These are phyloP conservation scores for Linderina pennispora DNA, from an alignment of 192 early-diverging fungal species.

Conservation along the genomic window DNA sequence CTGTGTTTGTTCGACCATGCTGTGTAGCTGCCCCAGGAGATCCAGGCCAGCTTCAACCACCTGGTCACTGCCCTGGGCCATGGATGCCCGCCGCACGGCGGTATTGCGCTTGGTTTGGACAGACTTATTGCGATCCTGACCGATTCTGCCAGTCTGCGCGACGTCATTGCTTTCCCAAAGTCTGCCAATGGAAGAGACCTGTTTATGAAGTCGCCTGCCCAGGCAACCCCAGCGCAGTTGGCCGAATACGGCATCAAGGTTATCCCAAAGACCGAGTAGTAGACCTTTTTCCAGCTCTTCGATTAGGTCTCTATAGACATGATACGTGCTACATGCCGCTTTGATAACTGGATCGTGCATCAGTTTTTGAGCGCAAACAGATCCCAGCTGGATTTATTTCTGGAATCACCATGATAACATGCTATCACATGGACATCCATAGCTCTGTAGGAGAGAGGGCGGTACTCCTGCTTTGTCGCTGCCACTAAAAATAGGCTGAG, in stretches of 20 bases:
- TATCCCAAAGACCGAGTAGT: neutral
- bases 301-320: too few relatives aligned
- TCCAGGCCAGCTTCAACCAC: slow-evolving; percentile 68
- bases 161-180: slow-evolving; percentile 95
- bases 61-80: slow-evolving; percentile 70
- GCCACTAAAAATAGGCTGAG: too few relatives aligned
- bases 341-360: too few relatives aligned
- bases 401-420: too few relatives aligned
- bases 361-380: too few relatives aligned
- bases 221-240: slow-evolving; percentile 53
- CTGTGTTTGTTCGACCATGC: too few relatives aligned
- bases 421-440: too few relatives aligned
- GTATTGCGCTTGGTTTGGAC: slow-evolving; percentile 81
- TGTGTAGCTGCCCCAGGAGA: slow-evolving; percentile 42
- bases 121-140: slow-evolving; percentile 72
- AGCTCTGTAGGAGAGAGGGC: too few relatives aligned
- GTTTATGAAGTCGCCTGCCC: slow-evolving; percentile 69
- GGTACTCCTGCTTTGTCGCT: too few relatives aligned
- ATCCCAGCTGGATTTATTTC: too few relatives aligned
- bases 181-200: slow-evolving; percentile 72
- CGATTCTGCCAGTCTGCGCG: slow-evolving; percentile 64
- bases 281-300: too few relatives aligned
- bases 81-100: slow-evolving; percentile 89
- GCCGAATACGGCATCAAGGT: slow-evolving; percentile 57
- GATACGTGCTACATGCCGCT: too few relatives aligned